Percentiles rank a stretch among this genome's conserved stretches.
These are phyloP conservation scores for Incumbomyces lentus DNA, from an alignment of 2,329 filamentous ascomycete genomes.

Conservation along the genomic window DNA sequence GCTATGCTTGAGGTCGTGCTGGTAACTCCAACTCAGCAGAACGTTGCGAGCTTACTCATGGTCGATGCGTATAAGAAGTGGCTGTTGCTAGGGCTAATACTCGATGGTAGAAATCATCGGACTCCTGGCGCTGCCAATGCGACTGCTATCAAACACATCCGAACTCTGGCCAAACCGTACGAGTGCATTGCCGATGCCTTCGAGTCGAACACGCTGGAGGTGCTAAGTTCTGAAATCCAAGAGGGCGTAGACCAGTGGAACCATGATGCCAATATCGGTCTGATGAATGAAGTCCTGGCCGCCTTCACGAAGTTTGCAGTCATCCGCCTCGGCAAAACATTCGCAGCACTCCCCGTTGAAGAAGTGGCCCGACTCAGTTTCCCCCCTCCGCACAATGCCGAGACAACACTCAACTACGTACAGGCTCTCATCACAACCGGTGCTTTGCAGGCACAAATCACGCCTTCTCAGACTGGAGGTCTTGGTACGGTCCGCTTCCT, in stretches of 20 bases:
- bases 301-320: slow-evolving; percentile 70
- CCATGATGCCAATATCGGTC: slow-evolving; percentile 60
- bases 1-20: slow-evolving; percentile 56
- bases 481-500: slow-evolving; percentile 45
- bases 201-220: slow-evolving; percentile 45
- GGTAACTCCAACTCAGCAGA: slow-evolving; percentile 54
- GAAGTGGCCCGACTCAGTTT: slow-evolving; percentile 32
- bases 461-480: slow-evolving; percentile 31
- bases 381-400: slow-evolving; percentile 19
- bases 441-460: slow-evolving; percentile 42
- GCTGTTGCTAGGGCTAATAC: slow-evolving; percentile 65
- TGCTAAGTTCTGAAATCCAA: slow-evolving; percentile 55
- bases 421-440: slow-evolving; percentile 39
- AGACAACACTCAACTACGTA: slow-evolving; percentile 27
- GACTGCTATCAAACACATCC: slow-evolving; percentile 47
- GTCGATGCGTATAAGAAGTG: slow-evolving; percentile 87
- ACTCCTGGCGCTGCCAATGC: slow-evolving; percentile 48
- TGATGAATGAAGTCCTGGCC: slow-evolving; percentile 58
- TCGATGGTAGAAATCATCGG: slow-evolving; percentile 48
- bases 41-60: slow-evolving; percentile 64
- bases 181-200: slow-evolving; percentile 60
- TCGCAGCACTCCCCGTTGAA: slow-evolving; percentile 50
- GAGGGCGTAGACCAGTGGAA: slow-evolving; percentile 51
- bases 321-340: slow-evolving; percentile 61
- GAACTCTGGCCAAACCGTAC: slow-evolving; percentile 57